Conservation (phyloP, 1,139 yeast species). For the Debaryomycetaceae sp. region DNA sequence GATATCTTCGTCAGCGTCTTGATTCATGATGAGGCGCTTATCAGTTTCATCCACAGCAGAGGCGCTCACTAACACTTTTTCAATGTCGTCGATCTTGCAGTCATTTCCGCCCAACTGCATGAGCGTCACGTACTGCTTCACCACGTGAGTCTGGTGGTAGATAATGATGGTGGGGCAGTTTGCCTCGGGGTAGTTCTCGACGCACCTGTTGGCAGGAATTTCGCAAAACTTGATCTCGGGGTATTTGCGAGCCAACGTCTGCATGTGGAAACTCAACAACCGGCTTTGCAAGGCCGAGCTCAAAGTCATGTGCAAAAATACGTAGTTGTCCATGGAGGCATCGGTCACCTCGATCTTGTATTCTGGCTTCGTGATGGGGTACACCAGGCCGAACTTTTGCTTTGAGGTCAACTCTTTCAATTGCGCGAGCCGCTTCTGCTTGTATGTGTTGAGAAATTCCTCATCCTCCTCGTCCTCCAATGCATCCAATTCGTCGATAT, state of each 20-base stretch:
- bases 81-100: slow-evolving; percentile 64
- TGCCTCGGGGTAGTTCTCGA: slow-evolving; percentile 83
- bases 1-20: slow-evolving; percentile 48
- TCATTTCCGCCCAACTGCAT: slow-evolving; percentile 82
- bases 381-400: slow-evolving; percentile 72
- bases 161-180: slow-evolving; percentile 89
- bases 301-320: slow-evolving; percentile 73
- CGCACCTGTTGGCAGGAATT: slow-evolving; percentile 82
- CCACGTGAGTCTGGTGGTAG: slow-evolving; percentile 70
- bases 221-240: slow-evolving; percentile 90
- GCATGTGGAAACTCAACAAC: slow-evolving; percentile 54
- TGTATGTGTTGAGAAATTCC: slow-evolving; percentile 67
- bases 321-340: slow-evolving; percentile 58
- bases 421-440: slow-evolving; percentile 72
- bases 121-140: slow-evolving; percentile 75
- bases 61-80: slow-evolving; percentile 58
- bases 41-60: slow-evolving; percentile 66
- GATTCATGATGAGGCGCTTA: slow-evolving; percentile 59
- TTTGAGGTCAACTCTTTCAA: slow-evolving; percentile 54
- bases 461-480: slow-evolving; percentile 79
- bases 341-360: slow-evolving; percentile 82
- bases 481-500: slow-evolving; percentile 75
- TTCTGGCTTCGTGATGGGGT: slow-evolving; percentile 79
- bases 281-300: slow-evolving; percentile 72
- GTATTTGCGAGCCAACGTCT: slow-evolving; percentile 49